Evolutionary conservation across 1,284 basidiomycete species (phyloP), one percentile per base, ranked within the genome.

Genomic region (Agaricales sp.): DNA sequence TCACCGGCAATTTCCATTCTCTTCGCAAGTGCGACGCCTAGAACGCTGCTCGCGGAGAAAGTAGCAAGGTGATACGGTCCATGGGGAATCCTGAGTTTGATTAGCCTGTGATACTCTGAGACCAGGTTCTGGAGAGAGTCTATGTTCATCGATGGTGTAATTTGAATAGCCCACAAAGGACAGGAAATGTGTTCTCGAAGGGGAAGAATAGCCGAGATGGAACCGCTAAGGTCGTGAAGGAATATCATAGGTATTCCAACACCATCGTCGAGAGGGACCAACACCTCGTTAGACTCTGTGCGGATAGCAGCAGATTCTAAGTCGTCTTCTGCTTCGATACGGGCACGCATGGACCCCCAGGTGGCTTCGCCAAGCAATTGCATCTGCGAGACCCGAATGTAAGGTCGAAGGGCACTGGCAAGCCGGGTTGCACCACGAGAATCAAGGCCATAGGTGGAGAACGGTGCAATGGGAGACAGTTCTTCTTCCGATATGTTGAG

Each of bases 381-480:
- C 39, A 43, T 16, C 21, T 43, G 39, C 6, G 66, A 18, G n/a
- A 43, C 6, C 16, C 11, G 6, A 6, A 43, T 16, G 18, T 18
- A 43, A 8, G n/a, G n/a, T 6, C 6, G 6, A 22, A 43, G 39
- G 16, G 58, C 58, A 43, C 60, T 59, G 4, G 67, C 63, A 12
- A 70, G 56, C 12, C 62, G 57, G 2, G 62, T 62, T 2, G 69
- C 68, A 2, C 63, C 60, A 1, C 70, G 58, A 0, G 69, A 71
- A 52, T 71, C 69, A 13, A 70, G 58, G 12, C 70, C 70, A 46
- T 68, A 71, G 2, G 63, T 58, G 2, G 65, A 68, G 44, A 73
- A 58, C 0, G 69, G 70, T 6, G 14, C 26, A 14, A 30, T 30
- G 6, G 26, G 26, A 6, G 26, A 30, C 6, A 30, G 26, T 6